Evolutionary conservation across 179 eudicot genomes (phyloP), one percentile per base, ranked within the genome.

Genomic region (Corrigiola litoralis): DNA sequence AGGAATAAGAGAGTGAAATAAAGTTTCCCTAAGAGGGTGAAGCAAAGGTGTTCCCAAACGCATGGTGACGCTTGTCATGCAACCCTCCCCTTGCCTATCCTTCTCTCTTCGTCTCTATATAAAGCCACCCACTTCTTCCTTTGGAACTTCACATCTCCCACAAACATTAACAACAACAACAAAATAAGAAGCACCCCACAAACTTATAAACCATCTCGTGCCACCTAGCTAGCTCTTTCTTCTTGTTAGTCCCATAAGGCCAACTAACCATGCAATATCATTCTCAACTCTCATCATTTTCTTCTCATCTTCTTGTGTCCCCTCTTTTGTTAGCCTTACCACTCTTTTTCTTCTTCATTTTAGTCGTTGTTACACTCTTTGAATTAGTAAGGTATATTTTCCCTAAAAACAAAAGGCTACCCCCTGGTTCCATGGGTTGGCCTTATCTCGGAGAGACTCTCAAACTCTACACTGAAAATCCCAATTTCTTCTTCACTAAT

Each of bases 341-440:
- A 16, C 47, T 70, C 20, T 32, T 58, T 18, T 28, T 56, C 31
- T 41, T 63, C n/a, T 32, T 29, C 17, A 40, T 74, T 20, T 6
- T 74, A 48, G n/a, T 48, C 29, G 29, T 73, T 29, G 60, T 63
- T 1, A 63, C 27, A 25, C 48, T 74, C 2, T 52, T 8, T 20
- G 54, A 64, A 33, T 66, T 70, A 4, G 13, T 53, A 62, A 66
- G 80, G 68, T 10, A 38, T 70, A 11, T 65, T 16, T 52, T 53
- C 23, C 73, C 71, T 2, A 74, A 34, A 6, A 42, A 72, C 44
- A 71, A 62, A 42, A 53, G 64, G 13, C 78, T 91, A 1, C 97
- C 97, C 1, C 97, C 95, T 29, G 97, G 97, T 8, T 82, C 97
- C 12, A 83, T 92, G 94, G 97, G 97, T 18, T 87, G 86, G 87